phyloP scores from a whole-genome alignment of 164 flowering plant species.

The Sextonia rubra region DNA sequence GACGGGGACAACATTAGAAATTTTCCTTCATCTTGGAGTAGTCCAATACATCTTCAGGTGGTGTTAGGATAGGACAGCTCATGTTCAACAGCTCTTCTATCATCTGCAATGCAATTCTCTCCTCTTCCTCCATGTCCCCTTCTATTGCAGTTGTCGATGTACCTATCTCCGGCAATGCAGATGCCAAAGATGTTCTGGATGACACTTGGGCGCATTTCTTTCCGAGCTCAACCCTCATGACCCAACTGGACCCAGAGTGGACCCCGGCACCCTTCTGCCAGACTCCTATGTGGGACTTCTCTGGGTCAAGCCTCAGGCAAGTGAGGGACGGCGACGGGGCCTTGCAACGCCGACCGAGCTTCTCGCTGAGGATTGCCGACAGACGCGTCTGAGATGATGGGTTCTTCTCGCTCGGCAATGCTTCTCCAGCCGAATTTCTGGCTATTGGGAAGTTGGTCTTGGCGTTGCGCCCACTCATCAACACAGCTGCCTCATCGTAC shows the following conservation, averaged over 20 bases:
- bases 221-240: constrained; percentile 62
- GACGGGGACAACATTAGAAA: background rate
- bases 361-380: constrained; percentile 12
- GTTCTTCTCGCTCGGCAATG: constrained; percentile 9
- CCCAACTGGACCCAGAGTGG: constrained; percentile 59
- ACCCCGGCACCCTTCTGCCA: constrained; percentile 85
- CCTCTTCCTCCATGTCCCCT: constrained; percentile 22
- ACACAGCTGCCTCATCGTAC: constrained; percentile 21
- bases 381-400: constrained; percentile 1
- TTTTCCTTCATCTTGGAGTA: constrained; percentile 6
- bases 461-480: constrained; percentile 19
- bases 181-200: background rate
- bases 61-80: constrained; percentile 26
- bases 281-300: constrained; percentile 72
- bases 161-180: background rate
- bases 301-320: constrained; percentile 75
- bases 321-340: constrained; percentile 46
- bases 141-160: background rate
- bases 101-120: constrained; percentile 61
- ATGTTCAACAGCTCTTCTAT: constrained; percentile 55
- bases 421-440: background rate
- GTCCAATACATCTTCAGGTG: background rate
- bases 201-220: constrained; percentile 13
- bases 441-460: constrained; percentile 18
- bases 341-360: constrained; percentile 13